Conservation (phyloP, 495 filamentous ascomycete species). For the Trichoderma parareesei region DNA sequence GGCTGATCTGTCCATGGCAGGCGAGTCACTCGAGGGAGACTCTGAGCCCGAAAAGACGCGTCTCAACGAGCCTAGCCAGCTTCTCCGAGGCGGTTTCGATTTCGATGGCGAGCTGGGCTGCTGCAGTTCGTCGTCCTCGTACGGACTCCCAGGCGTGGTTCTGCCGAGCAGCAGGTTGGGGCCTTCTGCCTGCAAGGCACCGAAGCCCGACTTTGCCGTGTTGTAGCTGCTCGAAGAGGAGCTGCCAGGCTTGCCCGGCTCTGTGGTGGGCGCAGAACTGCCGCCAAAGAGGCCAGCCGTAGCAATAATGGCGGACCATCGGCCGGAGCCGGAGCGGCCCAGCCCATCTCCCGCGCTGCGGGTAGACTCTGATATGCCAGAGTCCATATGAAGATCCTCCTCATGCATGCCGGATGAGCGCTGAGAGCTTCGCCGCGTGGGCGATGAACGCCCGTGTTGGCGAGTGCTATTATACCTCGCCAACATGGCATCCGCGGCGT, state of each 20-base stretch:
- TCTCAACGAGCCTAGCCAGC: slow-evolving; percentile 42
- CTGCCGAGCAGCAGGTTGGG: slow-evolving; percentile 47
- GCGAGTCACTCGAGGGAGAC: background rate
- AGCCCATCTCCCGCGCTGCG: slow-evolving; percentile 24
- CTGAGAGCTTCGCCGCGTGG: slow-evolving; percentile 16
- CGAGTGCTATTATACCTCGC: slow-evolving; percentile 17
- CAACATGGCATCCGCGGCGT: slow-evolving; percentile 44
- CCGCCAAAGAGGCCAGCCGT: background rate
- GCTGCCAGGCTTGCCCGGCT: slow-evolving; percentile 17
- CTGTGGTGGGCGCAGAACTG: background rate
- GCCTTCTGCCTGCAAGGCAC: slow-evolving; percentile 56
- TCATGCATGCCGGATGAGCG: slow-evolving; percentile 13
- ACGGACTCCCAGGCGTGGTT: background rate
- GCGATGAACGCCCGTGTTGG: slow-evolving; percentile 12
- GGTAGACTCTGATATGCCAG: slow-evolving; percentile 32
- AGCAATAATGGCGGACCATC: slow-evolving; percentile 14
- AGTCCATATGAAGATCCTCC: slow-evolving; percentile 28
- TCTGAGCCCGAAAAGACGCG: slow-evolving; percentile 32
- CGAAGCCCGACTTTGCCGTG: slow-evolving; percentile 57
- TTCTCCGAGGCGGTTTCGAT: slow-evolving; percentile 28
- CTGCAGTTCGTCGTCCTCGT: slow-evolving; percentile 17
- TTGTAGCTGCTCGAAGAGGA: slow-evolving; percentile 34
- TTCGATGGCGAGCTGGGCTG: slow-evolving; percentile 41
- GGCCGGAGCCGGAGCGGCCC: slow-evolving; percentile 23
- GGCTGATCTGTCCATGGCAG: slow-evolving; percentile 13